Evolutionary conservation across 768 basidiomycete species (phyloP).

Genomic region (Favolaschia claudopus): DNA sequence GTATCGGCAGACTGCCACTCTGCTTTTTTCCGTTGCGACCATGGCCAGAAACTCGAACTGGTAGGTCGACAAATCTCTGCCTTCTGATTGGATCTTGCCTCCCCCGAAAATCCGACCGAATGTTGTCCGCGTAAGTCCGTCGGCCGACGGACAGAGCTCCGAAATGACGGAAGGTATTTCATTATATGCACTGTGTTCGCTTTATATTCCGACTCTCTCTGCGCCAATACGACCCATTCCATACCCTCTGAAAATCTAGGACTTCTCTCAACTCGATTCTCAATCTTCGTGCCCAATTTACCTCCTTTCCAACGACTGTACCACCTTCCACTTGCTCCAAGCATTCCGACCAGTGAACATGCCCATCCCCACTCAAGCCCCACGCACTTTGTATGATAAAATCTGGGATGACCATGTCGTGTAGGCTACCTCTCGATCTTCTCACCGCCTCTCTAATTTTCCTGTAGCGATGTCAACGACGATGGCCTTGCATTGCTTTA

Average conservation of each 20-base stretch:
- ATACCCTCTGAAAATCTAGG: too few species aligned
- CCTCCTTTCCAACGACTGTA: too few species aligned
- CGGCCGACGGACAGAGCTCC: background rate
- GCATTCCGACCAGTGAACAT: too few species aligned
- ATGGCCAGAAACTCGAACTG: too few species aligned
- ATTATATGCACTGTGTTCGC: too few species aligned
- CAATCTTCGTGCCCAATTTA: too few species aligned
- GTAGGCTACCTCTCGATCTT: conserved; percentile 49
- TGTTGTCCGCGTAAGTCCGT: background rate
- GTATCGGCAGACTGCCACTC: too few species aligned
- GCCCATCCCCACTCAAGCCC: conserved; percentile 54
- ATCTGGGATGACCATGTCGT: conserved; percentile 98
- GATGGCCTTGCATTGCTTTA: conserved; percentile 85
- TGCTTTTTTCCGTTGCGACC: too few species aligned
- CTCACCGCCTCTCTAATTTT: conserved; percentile 18
- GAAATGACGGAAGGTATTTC: background rate
- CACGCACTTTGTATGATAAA: conserved; percentile 96
- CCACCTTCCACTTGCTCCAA: too few species aligned
- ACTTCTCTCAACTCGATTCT: too few species aligned
- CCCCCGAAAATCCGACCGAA: background rate
- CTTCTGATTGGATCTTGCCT: background rate
- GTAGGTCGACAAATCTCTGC: background rate
- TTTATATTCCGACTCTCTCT: too few species aligned
- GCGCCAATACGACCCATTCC: too few species aligned
- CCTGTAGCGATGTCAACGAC: conserved; percentile 68